Evolutionary conservation across 2,329 filamentous ascomycete species (phyloP).

Genomic region (Hypoxylon sp.): DNA sequence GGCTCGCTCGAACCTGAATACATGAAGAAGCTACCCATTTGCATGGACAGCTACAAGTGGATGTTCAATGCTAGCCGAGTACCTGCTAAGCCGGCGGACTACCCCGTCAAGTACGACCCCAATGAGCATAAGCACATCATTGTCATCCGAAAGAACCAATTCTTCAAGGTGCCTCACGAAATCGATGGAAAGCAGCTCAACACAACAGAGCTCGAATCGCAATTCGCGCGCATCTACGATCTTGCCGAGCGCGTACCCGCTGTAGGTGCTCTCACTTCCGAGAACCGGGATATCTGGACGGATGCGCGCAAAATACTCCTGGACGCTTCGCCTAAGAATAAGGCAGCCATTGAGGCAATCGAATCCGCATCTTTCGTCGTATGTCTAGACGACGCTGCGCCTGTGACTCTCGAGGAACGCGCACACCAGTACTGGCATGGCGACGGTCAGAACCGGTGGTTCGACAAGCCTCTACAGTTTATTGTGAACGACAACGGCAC

Average conservation of each 20-base stretch:
- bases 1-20: slow-evolving; percentile 94
- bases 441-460: slow-evolving; percentile 96
- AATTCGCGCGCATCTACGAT: slow-evolving; percentile 89
- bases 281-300: slow-evolving; percentile 95
- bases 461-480: slow-evolving; percentile 97
- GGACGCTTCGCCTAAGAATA: slow-evolving; percentile 83
- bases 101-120: slow-evolving; percentile 83
- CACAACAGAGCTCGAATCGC: slow-evolving; percentile 88
- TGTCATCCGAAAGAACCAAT: slow-evolving; percentile 94
- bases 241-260: slow-evolving; percentile 78
- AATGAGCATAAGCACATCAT: slow-evolving; percentile 88
- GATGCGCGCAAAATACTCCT: slow-evolving; percentile 85
- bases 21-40: slow-evolving; percentile 97
- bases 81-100: slow-evolving; percentile 84
- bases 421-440: slow-evolving; percentile 98
- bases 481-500: slow-evolving; percentile 99
- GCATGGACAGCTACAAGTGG: slow-evolving; percentile 98
- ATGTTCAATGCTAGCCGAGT: slow-evolving; percentile 98
- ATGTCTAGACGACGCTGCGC: slow-evolving; percentile 91
- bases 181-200: slow-evolving; percentile 88
- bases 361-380: slow-evolving; percentile 92
- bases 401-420: slow-evolving; percentile 95
- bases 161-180: slow-evolving; percentile 92
- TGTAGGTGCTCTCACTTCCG: slow-evolving; percentile 87
- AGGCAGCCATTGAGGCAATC: slow-evolving; percentile 81